phyloP scores from a whole-genome alignment of 2,329 filamentous ascomycete species.

The Sporothrix curviconia region DNA sequence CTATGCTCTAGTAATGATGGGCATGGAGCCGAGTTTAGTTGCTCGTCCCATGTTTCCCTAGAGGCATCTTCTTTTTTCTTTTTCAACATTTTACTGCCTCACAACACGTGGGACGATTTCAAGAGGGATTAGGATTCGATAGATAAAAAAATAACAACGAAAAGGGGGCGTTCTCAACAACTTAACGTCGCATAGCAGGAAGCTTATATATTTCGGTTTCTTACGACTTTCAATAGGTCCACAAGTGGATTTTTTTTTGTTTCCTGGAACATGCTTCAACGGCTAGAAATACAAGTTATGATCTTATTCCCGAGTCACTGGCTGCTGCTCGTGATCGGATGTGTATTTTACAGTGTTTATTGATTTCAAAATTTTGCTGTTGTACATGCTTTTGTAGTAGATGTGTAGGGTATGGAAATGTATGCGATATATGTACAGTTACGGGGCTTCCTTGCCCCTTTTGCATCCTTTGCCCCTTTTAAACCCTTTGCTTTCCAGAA shows the following conservation, averaged over 20 bases:
- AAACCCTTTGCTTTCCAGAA: no score
- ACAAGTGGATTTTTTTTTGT: not conserved
- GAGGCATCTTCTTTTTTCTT: not conserved
- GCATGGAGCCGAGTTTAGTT: not conserved
- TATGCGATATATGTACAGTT: slow-evolving; percentile 10
- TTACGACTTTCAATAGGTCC: not conserved
- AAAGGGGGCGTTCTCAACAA: slow-evolving; percentile 10
- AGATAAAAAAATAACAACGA: not conserved
- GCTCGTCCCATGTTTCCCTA: not conserved
- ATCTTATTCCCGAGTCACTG: not conserved
- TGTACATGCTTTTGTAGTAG: slow-evolving; percentile 8
- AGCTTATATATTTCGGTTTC: not conserved
- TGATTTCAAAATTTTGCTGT: not conserved
- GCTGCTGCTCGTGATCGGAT: no score
- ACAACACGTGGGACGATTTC: not conserved
- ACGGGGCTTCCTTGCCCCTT: not conserved
- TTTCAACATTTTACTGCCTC: not conserved
- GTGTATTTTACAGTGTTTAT: not conserved
- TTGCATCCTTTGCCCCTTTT: not conserved
- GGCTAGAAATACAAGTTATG: not conserved
- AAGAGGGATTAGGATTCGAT: not conserved
- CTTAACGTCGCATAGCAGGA: not conserved
- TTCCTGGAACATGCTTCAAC: not conserved
- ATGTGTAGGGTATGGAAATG: slow-evolving; percentile 4
- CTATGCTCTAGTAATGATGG: not conserved